Evolutionary conservation across 768 basidiomycete species (phyloP).

Genomic region (Lactarius trivialis): DNA sequence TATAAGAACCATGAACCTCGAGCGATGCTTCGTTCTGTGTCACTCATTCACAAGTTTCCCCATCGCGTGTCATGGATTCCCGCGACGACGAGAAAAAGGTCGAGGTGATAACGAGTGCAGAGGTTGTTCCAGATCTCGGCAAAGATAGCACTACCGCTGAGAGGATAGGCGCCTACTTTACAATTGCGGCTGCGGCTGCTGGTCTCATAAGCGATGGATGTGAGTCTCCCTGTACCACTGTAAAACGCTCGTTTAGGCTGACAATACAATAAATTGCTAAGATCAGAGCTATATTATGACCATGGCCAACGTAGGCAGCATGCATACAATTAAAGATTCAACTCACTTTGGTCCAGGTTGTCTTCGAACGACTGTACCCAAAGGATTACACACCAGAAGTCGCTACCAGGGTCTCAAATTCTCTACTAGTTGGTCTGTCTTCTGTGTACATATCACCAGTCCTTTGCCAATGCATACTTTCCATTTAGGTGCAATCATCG

Average conservation of each 20-base stretch:
- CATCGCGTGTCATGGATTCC: background rate
- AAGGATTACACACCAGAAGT: conserved; percentile 51
- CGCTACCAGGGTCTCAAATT: conserved; percentile 64
- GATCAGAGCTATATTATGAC: conserved; percentile 70
- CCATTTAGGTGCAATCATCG: conserved; percentile 48
- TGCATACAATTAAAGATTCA: conserved; percentile 10
- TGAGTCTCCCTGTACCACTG: conserved; percentile 25
- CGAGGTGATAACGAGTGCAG: background rate
- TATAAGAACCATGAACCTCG: background rate
- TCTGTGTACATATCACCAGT: background rate
- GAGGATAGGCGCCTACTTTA: conserved; percentile 50
- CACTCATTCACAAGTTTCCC: background rate
- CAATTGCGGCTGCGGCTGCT: conserved; percentile 58
- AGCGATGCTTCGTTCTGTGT: background rate
- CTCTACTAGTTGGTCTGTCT: conserved; percentile 57
- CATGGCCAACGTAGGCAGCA: conserved; percentile 47
- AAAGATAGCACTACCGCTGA: conserved; percentile 27
- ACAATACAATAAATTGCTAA: conserved; percentile 24
- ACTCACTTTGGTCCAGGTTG: conserved; percentile 37
- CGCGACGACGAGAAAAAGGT: background rate
- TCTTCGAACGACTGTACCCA: conserved; percentile 59
- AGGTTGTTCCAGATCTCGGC: conserved; percentile 5
- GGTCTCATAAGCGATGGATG: conserved; percentile 62
- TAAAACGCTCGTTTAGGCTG: conserved; percentile 8
- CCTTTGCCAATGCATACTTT: conserved; percentile 6